Percentiles rank a stretch among this genome's conserved stretches.
Evolutionary conservation across 2,329 filamentous ascomycete species (phyloP).

Genomic region (Dryadomyces sulphureus): DNA sequence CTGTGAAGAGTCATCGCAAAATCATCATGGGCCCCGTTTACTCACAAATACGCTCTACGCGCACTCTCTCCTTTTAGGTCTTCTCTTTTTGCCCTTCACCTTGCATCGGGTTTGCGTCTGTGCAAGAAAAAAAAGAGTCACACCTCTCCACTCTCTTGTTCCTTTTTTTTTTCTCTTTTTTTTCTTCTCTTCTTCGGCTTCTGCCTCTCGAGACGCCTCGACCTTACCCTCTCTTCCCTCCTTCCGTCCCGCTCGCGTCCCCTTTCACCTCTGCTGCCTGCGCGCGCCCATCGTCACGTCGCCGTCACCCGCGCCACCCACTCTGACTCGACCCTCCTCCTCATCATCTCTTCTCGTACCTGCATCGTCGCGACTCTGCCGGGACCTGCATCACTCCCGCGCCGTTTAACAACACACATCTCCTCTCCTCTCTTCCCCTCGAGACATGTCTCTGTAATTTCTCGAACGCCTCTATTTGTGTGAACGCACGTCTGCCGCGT

Average conservation of each 20-base stretch:
- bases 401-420: no score
- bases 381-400: no score
- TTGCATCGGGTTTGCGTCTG: not conserved
- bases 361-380: not conserved
- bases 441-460: conserved; percentile 2
- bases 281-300: not conserved
- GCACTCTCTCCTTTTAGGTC: conserved; percentile 6
- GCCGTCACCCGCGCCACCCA: not conserved
- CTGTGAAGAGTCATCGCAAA: conserved; percentile 12
- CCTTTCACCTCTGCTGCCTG: not conserved
- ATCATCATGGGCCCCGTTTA: conserved; percentile 10
- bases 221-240: not conserved
- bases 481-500: conserved; percentile 10
- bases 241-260: not conserved
- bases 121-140: conserved; percentile 10
- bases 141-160: not conserved
- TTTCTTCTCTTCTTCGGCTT: not conserved
- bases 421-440: not conserved
- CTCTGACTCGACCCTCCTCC: not conserved
- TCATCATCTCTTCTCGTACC: not conserved
- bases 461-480: not conserved
- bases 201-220: conserved; percentile 1
- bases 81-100: conserved; percentile 1
- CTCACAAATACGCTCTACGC: conserved; percentile 11
- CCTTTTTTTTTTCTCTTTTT: not conserved